These are phyloP conservation scores for Rhododendron griersonianum DNA, from an alignment of 148 eudicot species.

Conservation along the genomic window DNA sequence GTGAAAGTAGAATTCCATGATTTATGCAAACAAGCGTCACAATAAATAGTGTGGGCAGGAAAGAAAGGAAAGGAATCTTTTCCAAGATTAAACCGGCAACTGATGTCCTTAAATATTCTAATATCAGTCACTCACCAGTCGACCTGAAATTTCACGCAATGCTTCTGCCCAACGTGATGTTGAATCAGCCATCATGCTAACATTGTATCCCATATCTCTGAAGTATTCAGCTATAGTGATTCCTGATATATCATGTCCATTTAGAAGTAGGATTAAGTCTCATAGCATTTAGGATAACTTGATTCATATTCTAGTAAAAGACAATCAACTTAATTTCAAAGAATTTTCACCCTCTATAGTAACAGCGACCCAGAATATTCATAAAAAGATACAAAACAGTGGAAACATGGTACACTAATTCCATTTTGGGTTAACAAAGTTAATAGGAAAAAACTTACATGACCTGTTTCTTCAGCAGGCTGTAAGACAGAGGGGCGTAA, in stretches of 20 bases:
- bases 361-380: not conserved
- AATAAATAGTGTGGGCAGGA: constrained; percentile 1
- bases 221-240: constrained; percentile 97
- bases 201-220: constrained; percentile 99
- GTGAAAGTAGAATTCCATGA: not conserved
- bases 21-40: not conserved
- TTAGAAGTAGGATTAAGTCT: not conserved
- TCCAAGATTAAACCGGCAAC: constrained; percentile 2
- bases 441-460: not conserved
- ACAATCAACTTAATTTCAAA: not conserved
- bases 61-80: not conserved
- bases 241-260: constrained; percentile 36
- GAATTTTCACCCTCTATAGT: not conserved
- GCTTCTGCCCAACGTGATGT: constrained; percentile 99
- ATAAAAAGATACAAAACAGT: not conserved
- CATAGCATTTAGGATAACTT: not conserved
- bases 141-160: constrained; percentile 98
- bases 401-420: not conserved
- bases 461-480: constrained; percentile 1
- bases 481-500: not conserved
- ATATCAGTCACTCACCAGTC: constrained; percentile 54
- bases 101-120: not conserved
- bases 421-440: not conserved
- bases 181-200: constrained; percentile 99
- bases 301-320: not conserved